phyloP scores from a whole-genome alignment of 768 basidiomycete species.

The Gloeopeniophorella convolvens region DNA sequence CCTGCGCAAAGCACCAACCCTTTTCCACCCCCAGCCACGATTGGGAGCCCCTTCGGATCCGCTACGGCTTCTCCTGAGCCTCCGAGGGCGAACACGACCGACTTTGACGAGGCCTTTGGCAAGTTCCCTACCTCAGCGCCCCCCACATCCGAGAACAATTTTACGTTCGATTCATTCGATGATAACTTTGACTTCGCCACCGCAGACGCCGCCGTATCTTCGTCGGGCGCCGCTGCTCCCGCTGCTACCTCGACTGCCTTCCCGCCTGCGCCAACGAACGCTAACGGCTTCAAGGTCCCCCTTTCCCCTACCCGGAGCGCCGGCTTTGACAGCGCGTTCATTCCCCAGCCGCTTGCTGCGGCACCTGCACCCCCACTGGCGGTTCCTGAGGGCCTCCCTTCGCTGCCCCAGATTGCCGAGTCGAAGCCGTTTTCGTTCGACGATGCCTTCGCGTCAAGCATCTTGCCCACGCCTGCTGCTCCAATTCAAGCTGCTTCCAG shows the following conservation, averaged over 20 bases:
- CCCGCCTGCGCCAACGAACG: conserved; percentile 7
- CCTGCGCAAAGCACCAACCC: conserved; percentile 9
- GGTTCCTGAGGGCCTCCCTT: conserved; percentile 9
- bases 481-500: conserved; percentile 13
- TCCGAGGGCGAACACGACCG: conserved; percentile 37
- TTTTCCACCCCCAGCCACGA: conserved; percentile 13
- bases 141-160: conserved; percentile 33
- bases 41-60: conserved; percentile 18
- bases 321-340: conserved; percentile 34
- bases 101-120: conserved; percentile 72
- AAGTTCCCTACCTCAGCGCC: conserved; percentile 37
- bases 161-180: conserved; percentile 64
- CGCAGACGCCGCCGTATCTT: conserved; percentile 21
- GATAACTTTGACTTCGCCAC: conserved; percentile 59
- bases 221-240: not conserved
- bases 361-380: conserved; percentile 4
- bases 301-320: conserved; percentile 15
- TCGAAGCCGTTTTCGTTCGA: conserved; percentile 17
- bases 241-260: conserved; percentile 6
- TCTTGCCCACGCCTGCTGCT: not conserved
- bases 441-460: not conserved
- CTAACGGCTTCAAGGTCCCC: not conserved
- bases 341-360: conserved; percentile 12
- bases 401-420: conserved; percentile 9
- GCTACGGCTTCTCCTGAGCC: not conserved